A percentile compares a stretch with the other conserved stretches of the same genome.
Evolutionary conservation across 2,329 filamentous ascomycete genomes (phyloP).

Genomic region (Neonectria ditissima): DNA sequence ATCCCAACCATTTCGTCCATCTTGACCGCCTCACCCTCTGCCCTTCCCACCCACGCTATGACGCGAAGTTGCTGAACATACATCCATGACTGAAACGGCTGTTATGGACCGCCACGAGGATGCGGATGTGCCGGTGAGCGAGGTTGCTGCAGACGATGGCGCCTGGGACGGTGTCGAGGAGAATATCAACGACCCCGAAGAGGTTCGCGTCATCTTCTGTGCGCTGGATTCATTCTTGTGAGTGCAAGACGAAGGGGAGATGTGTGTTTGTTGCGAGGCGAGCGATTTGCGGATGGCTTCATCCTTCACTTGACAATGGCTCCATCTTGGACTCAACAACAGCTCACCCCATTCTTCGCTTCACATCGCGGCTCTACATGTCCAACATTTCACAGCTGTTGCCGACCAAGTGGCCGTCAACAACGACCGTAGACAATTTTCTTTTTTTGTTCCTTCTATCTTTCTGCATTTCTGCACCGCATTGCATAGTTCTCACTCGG

Average conservation of each 20-base stretch:
- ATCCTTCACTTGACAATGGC: not conserved
- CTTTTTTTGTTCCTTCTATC: too few relatives aligned
- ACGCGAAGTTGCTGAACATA: constrained; percentile 7
- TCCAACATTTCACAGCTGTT: not conserved
- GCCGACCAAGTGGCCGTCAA: constrained; percentile 12
- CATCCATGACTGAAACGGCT: constrained; percentile 20
- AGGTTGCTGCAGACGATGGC: constrained; percentile 49
- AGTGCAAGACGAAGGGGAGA: constrained; percentile 31
- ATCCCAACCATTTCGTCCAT: not conserved
- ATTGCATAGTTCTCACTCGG: constrained; percentile 9
- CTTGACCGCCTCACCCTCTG: not conserved
- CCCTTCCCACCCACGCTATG: constrained; percentile 28
- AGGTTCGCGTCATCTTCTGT: constrained; percentile 81
- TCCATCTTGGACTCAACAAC: too few relatives aligned
- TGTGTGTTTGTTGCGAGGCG: constrained; percentile 10
- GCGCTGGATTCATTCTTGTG: constrained; percentile 84
- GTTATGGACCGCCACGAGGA: constrained; percentile 38
- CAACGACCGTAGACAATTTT: too few relatives aligned
- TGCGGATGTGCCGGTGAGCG: constrained; percentile 32
- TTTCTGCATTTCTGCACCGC: constrained; percentile 1
- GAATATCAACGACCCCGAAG: constrained; percentile 79
- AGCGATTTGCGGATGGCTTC: constrained; percentile 25
- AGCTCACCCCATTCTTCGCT: not conserved
- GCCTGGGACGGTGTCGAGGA: constrained; percentile 73
- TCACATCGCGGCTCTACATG: not conserved